Evolutionary conservation across 257 asterid genomes (phyloP).

Genomic region (Osmanthus fragrans): DNA sequence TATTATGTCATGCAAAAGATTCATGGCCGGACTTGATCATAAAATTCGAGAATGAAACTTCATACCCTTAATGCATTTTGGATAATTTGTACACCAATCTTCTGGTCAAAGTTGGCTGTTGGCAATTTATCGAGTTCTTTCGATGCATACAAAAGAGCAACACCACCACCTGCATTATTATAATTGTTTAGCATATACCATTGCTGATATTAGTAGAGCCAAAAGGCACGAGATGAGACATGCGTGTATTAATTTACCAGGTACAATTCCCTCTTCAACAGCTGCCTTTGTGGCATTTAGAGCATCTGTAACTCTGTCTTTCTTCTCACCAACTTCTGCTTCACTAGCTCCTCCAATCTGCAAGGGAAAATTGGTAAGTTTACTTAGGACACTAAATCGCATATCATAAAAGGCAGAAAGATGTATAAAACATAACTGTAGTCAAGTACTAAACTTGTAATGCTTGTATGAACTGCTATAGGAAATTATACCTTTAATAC

Average conservation of each 20-base stretch:
- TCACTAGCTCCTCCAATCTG: conserved; percentile 68
- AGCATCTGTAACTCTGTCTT: conserved; percentile 63
- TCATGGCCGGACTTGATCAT: background rate
- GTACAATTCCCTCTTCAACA: conserved; percentile 64
- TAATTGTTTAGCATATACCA: background rate
- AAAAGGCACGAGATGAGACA: background rate
- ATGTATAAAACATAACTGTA: background rate
- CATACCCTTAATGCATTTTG: conserved; percentile 54
- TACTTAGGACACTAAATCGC: conserved; percentile 29
- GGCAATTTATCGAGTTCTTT: conserved; percentile 40
- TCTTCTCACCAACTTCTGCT: conserved; percentile 56
- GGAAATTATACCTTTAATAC: conserved; percentile 45
- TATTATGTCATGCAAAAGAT: background rate
- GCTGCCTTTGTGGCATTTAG: conserved; percentile 62
- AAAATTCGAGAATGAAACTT: background rate
- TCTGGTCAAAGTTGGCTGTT: conserved; percentile 50
- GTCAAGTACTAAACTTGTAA: background rate
- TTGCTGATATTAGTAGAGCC: background rate
- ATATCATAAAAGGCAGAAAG: background rate
- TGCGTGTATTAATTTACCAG: conserved; percentile 32
- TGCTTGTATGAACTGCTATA: background rate
- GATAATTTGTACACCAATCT: conserved; percentile 49
- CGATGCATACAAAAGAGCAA: conserved; percentile 51
- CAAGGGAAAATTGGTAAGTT: background rate
- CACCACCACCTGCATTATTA: conserved; percentile 44